Evolutionary conservation across 495 filamentous ascomycete species (phyloP), one percentile per base, ranked within the genome.

Genomic region (Talaromyces borbonicus): DNA sequence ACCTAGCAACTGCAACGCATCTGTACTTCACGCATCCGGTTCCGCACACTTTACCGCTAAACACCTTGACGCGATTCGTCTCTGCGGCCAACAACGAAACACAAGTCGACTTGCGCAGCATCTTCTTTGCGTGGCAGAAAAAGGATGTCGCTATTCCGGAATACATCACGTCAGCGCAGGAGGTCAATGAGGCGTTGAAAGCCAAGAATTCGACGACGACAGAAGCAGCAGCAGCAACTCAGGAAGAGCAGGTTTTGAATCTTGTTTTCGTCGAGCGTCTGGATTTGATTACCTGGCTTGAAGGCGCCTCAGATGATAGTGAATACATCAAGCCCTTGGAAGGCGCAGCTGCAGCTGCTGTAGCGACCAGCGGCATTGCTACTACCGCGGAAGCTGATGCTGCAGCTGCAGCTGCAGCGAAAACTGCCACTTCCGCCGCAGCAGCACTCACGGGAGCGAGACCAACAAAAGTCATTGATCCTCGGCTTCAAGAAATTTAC

Each of bases 41-140:
- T 5, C 78, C 76, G 41, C 72, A 82, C 31, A 66, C 80, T n/a
- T 71, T 95, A 45, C 71, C 84, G 2, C 77, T 99, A 52, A 76
- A 76, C 36, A 73, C 81, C 8, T 73, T 80, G 8, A 97, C 93
- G 32, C 87, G 92, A 49, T 96, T 97, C 71, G 69, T 82, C 39
- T 82, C 82, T 12, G 75, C 77, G 27, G 53, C 60, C 3, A 56
- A 60, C 19, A 67, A 74, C 30, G 73, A 78, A 38, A 77, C 80
- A 33, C 72, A 85, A 1, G 81, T 96, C 51, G 85, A 95, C 60
- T 75, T 99, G 30, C 87, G 92, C 61, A 86, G 81, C 63, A 88
- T 97, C 67, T 95, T 87, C 66, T 93, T 96, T 50, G 85, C 87
- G 42, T 99, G 86, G 84, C 73, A 83, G 58, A 90, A 95, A 60